A percentile compares a stretch with the other conserved stretches of the same genome.
Conservation (phyloP, 495 filamentous ascomycete genomes). For the Podospora australis region DNA sequence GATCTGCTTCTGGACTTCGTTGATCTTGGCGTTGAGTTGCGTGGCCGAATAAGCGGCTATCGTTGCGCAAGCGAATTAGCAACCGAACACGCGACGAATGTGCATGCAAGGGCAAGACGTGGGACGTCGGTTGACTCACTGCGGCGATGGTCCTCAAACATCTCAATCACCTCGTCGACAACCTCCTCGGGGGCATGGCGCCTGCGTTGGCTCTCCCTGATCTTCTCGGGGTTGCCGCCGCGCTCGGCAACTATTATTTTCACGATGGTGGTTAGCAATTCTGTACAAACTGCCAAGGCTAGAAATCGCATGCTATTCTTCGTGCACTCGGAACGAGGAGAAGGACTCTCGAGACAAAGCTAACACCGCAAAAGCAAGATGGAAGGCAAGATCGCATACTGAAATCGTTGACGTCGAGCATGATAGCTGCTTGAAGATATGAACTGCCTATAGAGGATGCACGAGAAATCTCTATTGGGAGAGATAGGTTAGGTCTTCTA, state of each 20-base stretch:
- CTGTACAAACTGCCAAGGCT: conserved; percentile 1
- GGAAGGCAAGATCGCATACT: conserved; percentile 17
- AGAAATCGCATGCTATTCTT: too few species aligned
- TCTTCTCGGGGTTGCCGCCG: conserved; percentile 80
- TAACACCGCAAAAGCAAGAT: neutral
- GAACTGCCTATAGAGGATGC: neutral
- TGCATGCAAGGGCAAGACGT: neutral
- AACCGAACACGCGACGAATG: neutral
- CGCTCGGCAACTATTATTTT: conserved; percentile 67
- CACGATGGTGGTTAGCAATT: conserved; percentile 42
- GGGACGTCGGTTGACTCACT: conserved; percentile 46
- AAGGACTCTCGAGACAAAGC: neutral
- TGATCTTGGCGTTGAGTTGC: conserved; percentile 76
- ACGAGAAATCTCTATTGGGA: conserved; percentile 1
- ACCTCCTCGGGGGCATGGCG: conserved; percentile 71
- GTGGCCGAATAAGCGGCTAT: conserved; percentile 62
- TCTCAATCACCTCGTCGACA: conserved; percentile 82
- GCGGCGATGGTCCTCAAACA: conserved; percentile 80
- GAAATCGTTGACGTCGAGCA: conserved; percentile 38
- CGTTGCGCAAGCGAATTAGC: neutral
- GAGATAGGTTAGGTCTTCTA: neutral
- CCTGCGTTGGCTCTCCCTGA: conserved; percentile 80
- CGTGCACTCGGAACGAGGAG: too few species aligned
- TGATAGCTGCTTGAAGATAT: conserved; percentile 9
- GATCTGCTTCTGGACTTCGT: conserved; percentile 82